Conservation (phyloP, 1,284 basidiomycete genomes). For the Rhodotorula mucilaginosa region DNA sequence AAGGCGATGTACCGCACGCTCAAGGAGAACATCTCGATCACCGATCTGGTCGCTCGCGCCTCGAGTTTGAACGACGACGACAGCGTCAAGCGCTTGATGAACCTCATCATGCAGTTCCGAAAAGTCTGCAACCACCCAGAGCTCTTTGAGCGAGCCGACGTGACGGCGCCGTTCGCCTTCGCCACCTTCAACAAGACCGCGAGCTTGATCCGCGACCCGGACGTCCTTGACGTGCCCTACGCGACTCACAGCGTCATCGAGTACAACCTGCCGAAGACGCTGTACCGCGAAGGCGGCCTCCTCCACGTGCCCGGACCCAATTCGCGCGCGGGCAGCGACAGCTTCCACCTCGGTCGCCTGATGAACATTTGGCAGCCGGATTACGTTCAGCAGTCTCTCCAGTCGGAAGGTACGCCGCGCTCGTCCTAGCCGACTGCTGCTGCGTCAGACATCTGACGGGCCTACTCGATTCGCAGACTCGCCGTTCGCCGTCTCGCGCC, state of each 20-base stretch:
- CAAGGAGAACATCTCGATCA: conserved; percentile 87
- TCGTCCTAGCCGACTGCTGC: neutral
- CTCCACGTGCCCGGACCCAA: conserved; percentile 65
- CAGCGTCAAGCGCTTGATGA: conserved; percentile 91
- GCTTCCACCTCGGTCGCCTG: conserved; percentile 64
- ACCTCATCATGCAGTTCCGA: conserved; percentile 99
- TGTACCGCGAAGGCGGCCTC: conserved; percentile 78
- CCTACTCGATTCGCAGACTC: conserved; percentile 41
- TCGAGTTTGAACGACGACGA: conserved; percentile 78
- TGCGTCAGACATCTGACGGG: neutral
- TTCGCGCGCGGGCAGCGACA: conserved; percentile 60
- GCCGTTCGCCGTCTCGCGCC: conserved; percentile 71
- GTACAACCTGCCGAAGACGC: conserved; percentile 67
- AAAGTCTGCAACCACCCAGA: conserved; percentile 99
- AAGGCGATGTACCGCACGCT: conserved; percentile 88
- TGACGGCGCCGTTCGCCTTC: conserved; percentile 88
- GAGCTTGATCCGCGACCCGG: conserved; percentile 78
- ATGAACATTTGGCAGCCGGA: conserved; percentile 90
- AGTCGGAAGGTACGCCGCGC: conserved; percentile 59
- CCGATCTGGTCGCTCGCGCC: conserved; percentile 90
- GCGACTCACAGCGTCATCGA: conserved; percentile 82
- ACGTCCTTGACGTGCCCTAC: conserved; percentile 76
- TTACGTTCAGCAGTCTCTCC: conserved; percentile 71
- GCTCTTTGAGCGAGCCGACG: conserved; percentile 95
- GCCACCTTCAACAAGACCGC: conserved; percentile 75